Percentiles rank a stretch among this genome's conserved stretches.
phyloP scores from a whole-genome alignment of 1,284 basidiomycete species.

The Apiotrichum akiyoshidainum region DNA sequence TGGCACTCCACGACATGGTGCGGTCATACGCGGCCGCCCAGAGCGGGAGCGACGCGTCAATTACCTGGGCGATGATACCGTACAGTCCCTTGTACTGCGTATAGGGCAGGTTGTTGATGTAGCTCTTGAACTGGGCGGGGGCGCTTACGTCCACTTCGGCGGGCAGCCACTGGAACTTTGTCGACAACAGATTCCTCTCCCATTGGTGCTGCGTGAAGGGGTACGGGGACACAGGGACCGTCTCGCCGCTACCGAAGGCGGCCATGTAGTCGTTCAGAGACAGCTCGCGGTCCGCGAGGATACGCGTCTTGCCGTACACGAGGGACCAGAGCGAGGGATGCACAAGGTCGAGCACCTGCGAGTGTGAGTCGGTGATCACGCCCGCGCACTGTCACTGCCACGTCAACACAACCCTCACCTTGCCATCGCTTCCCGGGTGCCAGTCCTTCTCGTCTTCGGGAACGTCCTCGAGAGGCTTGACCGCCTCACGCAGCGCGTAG shows the following conservation, averaged over 20 bases:
- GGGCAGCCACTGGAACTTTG: slow-evolving; percentile 22
- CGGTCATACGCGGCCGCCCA: slow-evolving; percentile 8
- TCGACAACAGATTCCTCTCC: not conserved
- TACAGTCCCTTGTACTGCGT: slow-evolving; percentile 2
- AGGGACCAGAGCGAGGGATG: slow-evolving; percentile 19
- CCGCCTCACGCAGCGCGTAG: not conserved
- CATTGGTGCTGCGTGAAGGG: not conserved
- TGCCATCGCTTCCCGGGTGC: slow-evolving; percentile 16
- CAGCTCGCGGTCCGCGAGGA: slow-evolving; percentile 6
- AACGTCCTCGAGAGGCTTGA: slow-evolving; percentile 8
- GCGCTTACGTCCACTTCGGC: slow-evolving; percentile 10
- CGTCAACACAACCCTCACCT: not conserved
- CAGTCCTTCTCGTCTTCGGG: slow-evolving; percentile 14
- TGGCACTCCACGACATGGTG: slow-evolving; percentile 4
- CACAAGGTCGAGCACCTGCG: slow-evolving; percentile 15
- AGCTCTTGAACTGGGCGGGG: slow-evolving; percentile 5
- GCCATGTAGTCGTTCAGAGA: not conserved
- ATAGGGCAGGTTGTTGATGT: slow-evolving; percentile 19
- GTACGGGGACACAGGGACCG: not conserved
- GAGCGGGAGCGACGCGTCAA: slow-evolving; percentile 9
- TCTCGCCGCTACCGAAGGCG: slow-evolving; percentile 4
- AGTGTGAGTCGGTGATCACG: not conserved
- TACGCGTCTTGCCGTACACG: slow-evolving; percentile 17
- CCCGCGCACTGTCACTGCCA: no score
- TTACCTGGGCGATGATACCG: slow-evolving; percentile 4